Percentiles rank a stretch among this genome's conserved stretches.
Conservation (phyloP, 2,329 filamentous ascomycete species). For the Colletotrichum limetticola region DNA sequence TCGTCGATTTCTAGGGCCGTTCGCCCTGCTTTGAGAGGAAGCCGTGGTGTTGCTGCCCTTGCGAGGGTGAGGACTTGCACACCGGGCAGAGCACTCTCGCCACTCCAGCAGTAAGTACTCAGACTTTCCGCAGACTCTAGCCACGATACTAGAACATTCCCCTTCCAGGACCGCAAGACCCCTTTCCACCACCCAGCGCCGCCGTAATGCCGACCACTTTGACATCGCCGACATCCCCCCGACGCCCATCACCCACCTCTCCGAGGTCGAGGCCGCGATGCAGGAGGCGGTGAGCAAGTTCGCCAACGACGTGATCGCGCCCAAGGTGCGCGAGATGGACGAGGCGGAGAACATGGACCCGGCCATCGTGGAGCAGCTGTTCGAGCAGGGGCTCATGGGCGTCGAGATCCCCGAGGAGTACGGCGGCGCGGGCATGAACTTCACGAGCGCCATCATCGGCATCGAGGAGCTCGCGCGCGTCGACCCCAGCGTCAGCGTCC, state of each 20-base stretch:
- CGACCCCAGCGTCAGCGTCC: constrained; percentile 92
- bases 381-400: constrained; percentile 97
- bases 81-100: constrained; percentile 28
- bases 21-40: constrained; percentile 61
- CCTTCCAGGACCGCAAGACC: constrained; percentile 52
- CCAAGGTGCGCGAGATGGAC: constrained; percentile 96
- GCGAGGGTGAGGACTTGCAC: constrained; percentile 39
- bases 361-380: constrained; percentile 86
- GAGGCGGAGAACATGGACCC: constrained; percentile 96
- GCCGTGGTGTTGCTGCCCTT: constrained; percentile 46
- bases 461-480: constrained; percentile 97
- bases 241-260: constrained; percentile 92
- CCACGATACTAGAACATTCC: neutral
- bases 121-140: neutral
- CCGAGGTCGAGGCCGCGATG: constrained; percentile 91
- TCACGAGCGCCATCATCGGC: constrained; percentile 93
- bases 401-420: constrained; percentile 98
- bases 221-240: constrained; percentile 84
- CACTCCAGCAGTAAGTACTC: constrained; percentile 45
- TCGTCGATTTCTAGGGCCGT: constrained; percentile 62
- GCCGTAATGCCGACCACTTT: constrained; percentile 57
- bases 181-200: constrained; percentile 69
- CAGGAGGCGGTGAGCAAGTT: constrained; percentile 91
- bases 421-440: constrained; percentile 98
- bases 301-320: constrained; percentile 86